Evolutionary conservation across 106 monocot species (phyloP).

Genomic region (Cymbidium sinense): DNA sequence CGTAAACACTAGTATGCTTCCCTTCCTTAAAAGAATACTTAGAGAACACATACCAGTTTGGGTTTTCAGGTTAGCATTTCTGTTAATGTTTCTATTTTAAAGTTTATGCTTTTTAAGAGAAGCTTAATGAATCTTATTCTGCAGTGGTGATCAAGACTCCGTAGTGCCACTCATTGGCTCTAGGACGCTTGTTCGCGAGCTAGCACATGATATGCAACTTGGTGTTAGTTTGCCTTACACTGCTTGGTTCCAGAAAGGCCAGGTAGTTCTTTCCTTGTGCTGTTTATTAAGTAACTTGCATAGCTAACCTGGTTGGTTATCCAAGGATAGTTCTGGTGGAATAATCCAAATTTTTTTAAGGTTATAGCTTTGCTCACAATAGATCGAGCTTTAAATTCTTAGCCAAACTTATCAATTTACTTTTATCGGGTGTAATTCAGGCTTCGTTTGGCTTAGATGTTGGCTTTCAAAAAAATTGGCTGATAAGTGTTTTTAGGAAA

Average conservation of each 20-base stretch:
- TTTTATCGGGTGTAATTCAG: no score
- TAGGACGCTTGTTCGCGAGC: slow-evolving; percentile 68
- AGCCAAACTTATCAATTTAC: no score
- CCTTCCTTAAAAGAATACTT: slow-evolving; percentile 50
- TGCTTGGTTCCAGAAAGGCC: slow-evolving; percentile 80
- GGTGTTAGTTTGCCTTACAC: slow-evolving; percentile 60
- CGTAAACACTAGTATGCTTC: slow-evolving; percentile 59
- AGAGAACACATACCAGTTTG: slow-evolving; percentile 52
- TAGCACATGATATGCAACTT: slow-evolving; percentile 58
- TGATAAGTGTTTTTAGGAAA: no score
- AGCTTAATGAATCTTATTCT: background rate
- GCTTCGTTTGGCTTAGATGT: no score
- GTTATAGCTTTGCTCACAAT: no score
- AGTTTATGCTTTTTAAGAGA: background rate
- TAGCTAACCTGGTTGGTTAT: no score
- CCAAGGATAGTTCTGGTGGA: no score
- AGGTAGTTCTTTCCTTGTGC: slow-evolving; percentile 34
- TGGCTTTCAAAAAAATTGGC: no score
- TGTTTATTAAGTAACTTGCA: no score
- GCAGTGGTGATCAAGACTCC: slow-evolving; percentile 97
- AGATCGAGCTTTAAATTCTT: no score
- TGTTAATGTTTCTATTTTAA: background rate
- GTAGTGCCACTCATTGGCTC: slow-evolving; percentile 82
- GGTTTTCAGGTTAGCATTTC: slow-evolving; percentile 58
- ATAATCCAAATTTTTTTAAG: no score